phyloP scores from a whole-genome alignment of 2,329 filamentous ascomycete genomes.

The Lasiodiplodia sp. region DNA sequence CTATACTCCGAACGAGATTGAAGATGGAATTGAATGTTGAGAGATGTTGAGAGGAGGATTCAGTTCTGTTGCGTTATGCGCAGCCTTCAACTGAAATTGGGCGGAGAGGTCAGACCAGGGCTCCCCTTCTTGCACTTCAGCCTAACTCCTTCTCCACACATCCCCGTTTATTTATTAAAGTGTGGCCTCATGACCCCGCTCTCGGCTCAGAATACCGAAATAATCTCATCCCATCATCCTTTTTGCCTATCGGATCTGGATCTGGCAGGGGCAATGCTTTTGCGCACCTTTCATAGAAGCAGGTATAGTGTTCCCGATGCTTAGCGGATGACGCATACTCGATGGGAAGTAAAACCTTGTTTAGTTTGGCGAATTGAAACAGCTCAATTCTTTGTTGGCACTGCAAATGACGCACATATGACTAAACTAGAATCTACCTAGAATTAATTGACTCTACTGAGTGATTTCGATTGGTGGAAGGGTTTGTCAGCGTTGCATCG shows the following conservation, averaged over 20 bases:
- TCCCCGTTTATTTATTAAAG: not conserved
- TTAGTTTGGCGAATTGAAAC: too few species aligned
- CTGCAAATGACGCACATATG: too few species aligned
- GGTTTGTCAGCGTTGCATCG: too few species aligned
- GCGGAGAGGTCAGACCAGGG: not conserved
- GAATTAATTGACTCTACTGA: too few species aligned
- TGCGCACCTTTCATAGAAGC: not conserved
- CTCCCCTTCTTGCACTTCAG: not conserved
- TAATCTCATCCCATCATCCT: not conserved
- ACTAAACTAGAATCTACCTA: too few species aligned
- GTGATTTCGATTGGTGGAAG: too few species aligned
- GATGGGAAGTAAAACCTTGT: too few species aligned
- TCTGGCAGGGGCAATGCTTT: not conserved
- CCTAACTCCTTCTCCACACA: not conserved
- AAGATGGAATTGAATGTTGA: not conserved
- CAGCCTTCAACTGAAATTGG: not conserved
- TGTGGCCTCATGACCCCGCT: not conserved
- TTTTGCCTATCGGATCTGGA: not conserved
- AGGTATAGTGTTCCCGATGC: not conserved
- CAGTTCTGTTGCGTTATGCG: not conserved
- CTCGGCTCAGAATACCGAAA: not conserved
- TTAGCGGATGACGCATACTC: too few species aligned
- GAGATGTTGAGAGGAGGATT: not conserved
- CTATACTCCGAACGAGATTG: rapidly evolving
- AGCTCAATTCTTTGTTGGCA: too few species aligned